Base-by-base conservation (phyloP, 2,329 filamentous ascomycete species). In the Verticillium alfalfae region DNA sequence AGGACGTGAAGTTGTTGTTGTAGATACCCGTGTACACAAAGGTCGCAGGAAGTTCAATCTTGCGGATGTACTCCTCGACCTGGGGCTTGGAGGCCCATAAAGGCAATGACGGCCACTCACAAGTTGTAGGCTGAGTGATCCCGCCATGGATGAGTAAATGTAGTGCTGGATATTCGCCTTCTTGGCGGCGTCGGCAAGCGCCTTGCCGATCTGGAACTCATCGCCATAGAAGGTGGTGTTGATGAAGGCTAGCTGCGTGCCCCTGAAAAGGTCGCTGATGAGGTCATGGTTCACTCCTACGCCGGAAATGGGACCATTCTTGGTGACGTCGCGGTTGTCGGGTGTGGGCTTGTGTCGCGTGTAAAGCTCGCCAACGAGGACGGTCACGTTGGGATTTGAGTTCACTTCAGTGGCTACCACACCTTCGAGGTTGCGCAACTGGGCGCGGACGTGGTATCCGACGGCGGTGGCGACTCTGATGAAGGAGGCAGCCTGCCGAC, bases 171-270 rank as follows among this genome's bases (percentile, higher is more conserved):
- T 86, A 58, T 91, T 88, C 45, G 89, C 90, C 69, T 84, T 88
- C 74, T 95, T 94, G 60, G 94, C 94, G 15, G 92, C 93, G 71
- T 97, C 91, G 63, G 93, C 95, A 63, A 97, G 83, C 2, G 91
- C 90, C 73, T 90, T 89, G 65, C 95, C 95, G 67, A 97, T 96
- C 45, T 88, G 87, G 62, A 95, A 84, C 80, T 99, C 95, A 76
- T 98, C 93, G 59, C 94, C 95, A 80, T 96, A 97, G 70, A 96
- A 96, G 5, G 93, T 96, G 52, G 95, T 99, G 79, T 99, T 99
- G 80, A 98, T 93, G 76, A 98, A 99, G 63, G 95, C 95, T 59
- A 96, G 84, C 68, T 96, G 90, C 26, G 91, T 90, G 64, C 91
- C 92, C 41, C 84, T 80, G 81, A 98, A 98, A 22, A 98, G 83